These are phyloP conservation scores for Paramyrothecium roridum DNA, from an alignment of 2,329 filamentous ascomycete species.

Conservation along the genomic window DNA sequence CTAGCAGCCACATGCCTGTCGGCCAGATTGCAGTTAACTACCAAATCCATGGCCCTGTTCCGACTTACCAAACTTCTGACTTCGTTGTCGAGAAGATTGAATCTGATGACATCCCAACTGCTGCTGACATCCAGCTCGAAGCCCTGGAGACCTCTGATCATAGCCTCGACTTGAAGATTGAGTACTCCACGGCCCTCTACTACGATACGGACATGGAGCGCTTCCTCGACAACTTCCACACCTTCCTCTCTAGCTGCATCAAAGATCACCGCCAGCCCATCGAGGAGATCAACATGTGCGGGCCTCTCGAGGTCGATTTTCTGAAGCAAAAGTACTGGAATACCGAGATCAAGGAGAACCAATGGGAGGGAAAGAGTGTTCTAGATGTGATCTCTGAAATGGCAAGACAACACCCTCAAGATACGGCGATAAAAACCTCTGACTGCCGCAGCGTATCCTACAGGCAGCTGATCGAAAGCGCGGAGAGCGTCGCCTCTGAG, in stretches of 20 bases:
- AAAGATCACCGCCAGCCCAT: conserved; percentile 20
- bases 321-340: conserved; percentile 16
- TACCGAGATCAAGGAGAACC: conserved; percentile 11
- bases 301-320: conserved; percentile 14
- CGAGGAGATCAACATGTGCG: conserved; percentile 17
- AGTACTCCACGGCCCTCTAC: conserved; percentile 18
- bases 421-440: conserved; percentile 18
- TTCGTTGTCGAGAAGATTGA: conserved; percentile 16
- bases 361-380: conserved; percentile 15
- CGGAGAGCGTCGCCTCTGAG: conserved; percentile 16
- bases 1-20: conserved; percentile 16
- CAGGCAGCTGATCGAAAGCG: conserved; percentile 15
- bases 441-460: conserved; percentile 17
- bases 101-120: conserved; percentile 18
- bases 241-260: conserved; percentile 19
- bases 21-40: conserved; percentile 21
- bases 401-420: conserved; percentile 16
- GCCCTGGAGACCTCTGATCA: conserved; percentile 17
- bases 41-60: conserved; percentile 18
- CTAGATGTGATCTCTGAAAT: conserved; percentile 14
- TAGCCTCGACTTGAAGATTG: conserved; percentile 17
- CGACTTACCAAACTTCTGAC: conserved; percentile 15
- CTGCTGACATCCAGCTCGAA: conserved; percentile 18
- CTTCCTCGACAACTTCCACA: conserved; percentile 21
- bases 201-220: conserved; percentile 15